A percentile compares a stretch with the other conserved stretches of the same genome.
Conservation (phyloP, 2,329 filamentous ascomycete species). For the Colletotrichum gigasporum region DNA sequence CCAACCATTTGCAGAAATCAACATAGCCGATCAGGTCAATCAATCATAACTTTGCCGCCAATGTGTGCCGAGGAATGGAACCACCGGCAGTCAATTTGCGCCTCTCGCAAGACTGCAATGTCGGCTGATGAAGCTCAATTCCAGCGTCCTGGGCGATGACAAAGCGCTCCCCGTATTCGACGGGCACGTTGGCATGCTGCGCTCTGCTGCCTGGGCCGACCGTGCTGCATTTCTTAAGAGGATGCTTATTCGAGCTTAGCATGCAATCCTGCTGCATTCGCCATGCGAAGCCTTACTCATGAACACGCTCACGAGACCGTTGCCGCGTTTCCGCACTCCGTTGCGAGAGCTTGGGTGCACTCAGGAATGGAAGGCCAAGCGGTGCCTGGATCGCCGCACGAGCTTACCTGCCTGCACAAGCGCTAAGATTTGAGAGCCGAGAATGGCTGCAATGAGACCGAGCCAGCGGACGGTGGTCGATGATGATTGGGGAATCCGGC, state of each 20-base stretch:
- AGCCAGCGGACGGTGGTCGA: neutral
- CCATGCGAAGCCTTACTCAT: constrained; percentile 14
- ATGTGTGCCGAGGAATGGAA: constrained; percentile 10
- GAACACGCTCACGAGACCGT: neutral
- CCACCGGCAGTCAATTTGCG: neutral
- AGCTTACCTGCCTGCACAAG: neutral
- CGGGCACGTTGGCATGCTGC: constrained; percentile 6
- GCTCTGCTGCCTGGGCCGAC: constrained; percentile 5
- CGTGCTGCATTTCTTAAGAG: neutral
- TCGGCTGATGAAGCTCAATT: constrained; percentile 5
- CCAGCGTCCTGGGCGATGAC: neutral
- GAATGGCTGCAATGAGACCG: neutral
- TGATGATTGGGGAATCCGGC: constrained; percentile 10
- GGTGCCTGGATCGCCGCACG: neutral
- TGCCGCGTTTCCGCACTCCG: neutral
- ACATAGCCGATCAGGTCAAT: neutral
- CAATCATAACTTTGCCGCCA: neutral
- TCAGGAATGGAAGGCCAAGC: constrained; percentile 6
- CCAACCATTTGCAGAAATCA: neutral
- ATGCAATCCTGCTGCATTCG: constrained; percentile 9
- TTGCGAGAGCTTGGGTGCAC: neutral
- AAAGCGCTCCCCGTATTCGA: neutral
- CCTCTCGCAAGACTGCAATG: constrained; percentile 4
- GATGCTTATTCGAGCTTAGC: constrained; percentile 13
- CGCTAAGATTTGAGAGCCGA: constrained; percentile 11